These are phyloP conservation scores for Talaromyces piceae DNA, from an alignment of 2,329 filamentous ascomycete species.

Conservation along the genomic window DNA sequence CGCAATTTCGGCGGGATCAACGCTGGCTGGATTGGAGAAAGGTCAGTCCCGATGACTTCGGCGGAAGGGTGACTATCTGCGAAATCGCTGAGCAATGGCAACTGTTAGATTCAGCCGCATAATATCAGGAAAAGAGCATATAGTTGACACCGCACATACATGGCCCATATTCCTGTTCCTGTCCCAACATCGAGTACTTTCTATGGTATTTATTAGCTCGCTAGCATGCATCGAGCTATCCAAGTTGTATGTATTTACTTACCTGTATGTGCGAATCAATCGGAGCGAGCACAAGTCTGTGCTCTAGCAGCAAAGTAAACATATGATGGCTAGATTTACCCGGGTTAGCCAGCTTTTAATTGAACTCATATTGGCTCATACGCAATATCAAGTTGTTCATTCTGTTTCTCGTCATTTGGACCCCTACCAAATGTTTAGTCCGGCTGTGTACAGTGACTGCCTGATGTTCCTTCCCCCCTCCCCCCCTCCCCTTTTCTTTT, in stretches of 20 bases:
- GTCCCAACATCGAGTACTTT: constrained; percentile 9
- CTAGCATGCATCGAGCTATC: not conserved
- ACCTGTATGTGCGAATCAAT: constrained; percentile 2
- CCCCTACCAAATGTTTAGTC: constrained; percentile 3
- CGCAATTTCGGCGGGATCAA: constrained; percentile 9
- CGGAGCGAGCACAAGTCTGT: not conserved
- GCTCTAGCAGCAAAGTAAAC: constrained; percentile 1
- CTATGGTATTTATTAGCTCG: not conserved
- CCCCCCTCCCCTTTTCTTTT: too few species aligned
- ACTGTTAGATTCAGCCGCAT: not conserved
- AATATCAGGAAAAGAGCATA: not conserved
- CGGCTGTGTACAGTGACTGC: not conserved
- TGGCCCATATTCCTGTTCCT: constrained; percentile 8
- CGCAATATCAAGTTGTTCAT: constrained; percentile 5
- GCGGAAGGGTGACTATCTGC: constrained; percentile 5
- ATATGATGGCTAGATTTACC: constrained; percentile 6
- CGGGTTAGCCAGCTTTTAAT: not conserved
- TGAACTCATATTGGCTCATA: not conserved
- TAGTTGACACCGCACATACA: constrained; percentile 6
- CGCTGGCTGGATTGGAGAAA: constrained; percentile 15
- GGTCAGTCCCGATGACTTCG: constrained; percentile 15
- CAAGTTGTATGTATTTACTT: not conserved
- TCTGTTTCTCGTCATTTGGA: constrained; percentile 5
- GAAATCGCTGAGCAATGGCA: constrained; percentile 10
- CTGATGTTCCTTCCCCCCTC: too few species aligned